A percentile compares a stretch with the other conserved stretches of the same genome.
Evolutionary conservation across 306 rosid genomes (phyloP).

Genomic region (Medicago arabica): DNA sequence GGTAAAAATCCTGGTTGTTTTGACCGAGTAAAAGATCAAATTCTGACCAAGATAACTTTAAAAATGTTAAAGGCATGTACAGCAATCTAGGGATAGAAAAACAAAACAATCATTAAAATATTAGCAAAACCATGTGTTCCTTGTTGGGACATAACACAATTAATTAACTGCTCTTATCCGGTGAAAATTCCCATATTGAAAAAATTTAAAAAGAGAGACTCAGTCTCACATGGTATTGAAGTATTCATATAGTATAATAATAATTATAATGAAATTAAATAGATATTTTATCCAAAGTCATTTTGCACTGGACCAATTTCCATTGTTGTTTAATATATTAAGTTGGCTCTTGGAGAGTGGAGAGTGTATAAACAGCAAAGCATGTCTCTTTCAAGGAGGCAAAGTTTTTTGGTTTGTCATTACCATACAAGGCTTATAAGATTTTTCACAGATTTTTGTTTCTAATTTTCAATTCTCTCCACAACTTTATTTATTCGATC

Average conservation of each 20-base stretch:
- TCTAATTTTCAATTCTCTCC: slow-evolving; percentile 33
- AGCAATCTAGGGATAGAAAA: slow-evolving; percentile 4
- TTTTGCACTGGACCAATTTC: slow-evolving; percentile 45
- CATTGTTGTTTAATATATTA: slow-evolving; percentile 16
- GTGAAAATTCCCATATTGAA: slow-evolving; percentile 1
- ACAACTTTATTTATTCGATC: slow-evolving; percentile 22
- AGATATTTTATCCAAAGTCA: slow-evolving; percentile 30
- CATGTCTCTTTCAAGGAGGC: slow-evolving; percentile 70
- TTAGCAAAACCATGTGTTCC: slow-evolving; percentile 40
- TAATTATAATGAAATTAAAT: slow-evolving; percentile 29
- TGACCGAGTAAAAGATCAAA: slow-evolving; percentile 28
- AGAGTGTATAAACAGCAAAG: slow-evolving; percentile 53
- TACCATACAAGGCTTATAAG: slow-evolving; percentile 45
- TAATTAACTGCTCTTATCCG: slow-evolving; percentile 24
- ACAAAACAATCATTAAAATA: slow-evolving; percentile 39
- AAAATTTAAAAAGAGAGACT: neutral
- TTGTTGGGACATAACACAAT: slow-evolving; percentile 12
- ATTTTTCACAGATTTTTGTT: slow-evolving; percentile 50
- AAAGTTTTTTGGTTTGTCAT: slow-evolving; percentile 61
- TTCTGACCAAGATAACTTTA: slow-evolving; percentile 37
- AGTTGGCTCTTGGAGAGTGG: slow-evolving; percentile 35
- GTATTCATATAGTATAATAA: neutral
- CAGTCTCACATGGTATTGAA: slow-evolving; percentile 28
- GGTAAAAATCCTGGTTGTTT: slow-evolving; percentile 28
- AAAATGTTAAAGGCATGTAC: slow-evolving; percentile 38